A percentile compares a stretch with the other conserved stretches of the same genome.
phyloP scores from a whole-genome alignment of 176 grass and related monocot species.

The Stipa capillata region DNA sequence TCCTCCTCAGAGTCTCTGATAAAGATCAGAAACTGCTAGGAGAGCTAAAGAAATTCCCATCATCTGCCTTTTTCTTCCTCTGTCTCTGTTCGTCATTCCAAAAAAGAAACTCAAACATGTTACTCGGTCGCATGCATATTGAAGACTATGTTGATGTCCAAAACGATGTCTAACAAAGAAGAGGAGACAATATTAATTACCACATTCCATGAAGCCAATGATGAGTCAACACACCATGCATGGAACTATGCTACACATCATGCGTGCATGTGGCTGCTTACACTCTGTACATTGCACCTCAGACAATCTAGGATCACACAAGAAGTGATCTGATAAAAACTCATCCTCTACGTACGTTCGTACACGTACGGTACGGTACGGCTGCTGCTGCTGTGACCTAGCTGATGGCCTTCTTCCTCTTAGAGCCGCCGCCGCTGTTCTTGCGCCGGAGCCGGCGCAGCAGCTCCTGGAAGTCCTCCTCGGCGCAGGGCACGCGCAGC shows the following conservation, averaged over 20 bases:
- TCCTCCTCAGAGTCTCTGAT: neutral
- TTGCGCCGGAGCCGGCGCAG: slow-evolving; percentile 21
- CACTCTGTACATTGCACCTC: slow-evolving; percentile 16
- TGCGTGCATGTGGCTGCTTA: slow-evolving; percentile 26
- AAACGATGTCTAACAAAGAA: too few species aligned
- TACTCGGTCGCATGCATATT: neutral
- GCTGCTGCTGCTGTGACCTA: neutral
- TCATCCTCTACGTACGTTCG: neutral
- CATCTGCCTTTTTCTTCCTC: neutral
- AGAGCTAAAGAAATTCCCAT: neutral
- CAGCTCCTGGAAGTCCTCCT: slow-evolving; percentile 43
- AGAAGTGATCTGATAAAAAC: neutral
- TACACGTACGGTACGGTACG: neutral
- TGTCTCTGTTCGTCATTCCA: neutral
- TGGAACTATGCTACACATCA: neutral
- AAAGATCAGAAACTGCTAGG: neutral
- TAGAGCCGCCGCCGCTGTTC: neutral
- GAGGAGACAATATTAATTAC: too few species aligned
- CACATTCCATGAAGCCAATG: neutral
- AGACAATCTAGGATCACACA: neutral
- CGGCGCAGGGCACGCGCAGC: slow-evolving; percentile 45
- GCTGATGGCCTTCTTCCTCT: slow-evolving; percentile 20
- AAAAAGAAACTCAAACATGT: neutral
- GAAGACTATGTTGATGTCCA: too few species aligned
- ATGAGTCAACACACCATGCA: slow-evolving; percentile 15